These are phyloP conservation scores for Daphne laureola DNA, from an alignment of 441 rosid genomes.

Conservation along the genomic window DNA sequence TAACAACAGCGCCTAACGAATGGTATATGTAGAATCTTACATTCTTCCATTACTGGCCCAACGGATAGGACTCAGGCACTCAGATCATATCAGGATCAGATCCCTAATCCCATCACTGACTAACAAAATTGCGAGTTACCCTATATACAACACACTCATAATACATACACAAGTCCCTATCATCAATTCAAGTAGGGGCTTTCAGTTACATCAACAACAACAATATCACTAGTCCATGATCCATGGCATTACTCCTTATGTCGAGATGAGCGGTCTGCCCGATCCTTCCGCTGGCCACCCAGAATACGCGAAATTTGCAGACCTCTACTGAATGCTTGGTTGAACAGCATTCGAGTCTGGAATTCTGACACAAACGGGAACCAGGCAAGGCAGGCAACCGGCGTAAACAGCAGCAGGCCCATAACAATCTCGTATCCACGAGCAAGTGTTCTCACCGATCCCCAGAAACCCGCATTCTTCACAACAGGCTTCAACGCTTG, in stretches of 20 bases:
- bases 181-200: too few relatives aligned
- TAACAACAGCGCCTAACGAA: too few relatives aligned
- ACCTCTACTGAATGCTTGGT: conserved; percentile 99
- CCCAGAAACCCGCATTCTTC: conserved; percentile 79
- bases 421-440: conserved; percentile 91
- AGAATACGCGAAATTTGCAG: conserved; percentile 97
- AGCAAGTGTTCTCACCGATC: conserved; percentile 78
- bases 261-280: conserved; percentile 68
- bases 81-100: too few relatives aligned
- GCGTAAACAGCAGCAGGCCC: conserved; percentile 92
- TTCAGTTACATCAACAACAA: too few relatives aligned
- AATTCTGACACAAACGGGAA: conserved; percentile 97
- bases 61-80: too few relatives aligned
- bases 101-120: too few relatives aligned
- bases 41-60: too few relatives aligned
- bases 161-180: too few relatives aligned
- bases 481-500: conserved; percentile 89
- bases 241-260: conserved; percentile 54
- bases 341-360: conserved; percentile 98
- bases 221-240: too few relatives aligned
- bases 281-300: conserved; percentile 86
- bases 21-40: too few relatives aligned
- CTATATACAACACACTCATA: too few relatives aligned
- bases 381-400: conserved; percentile 98
- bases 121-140: too few relatives aligned